These are phyloP conservation scores for Spizellomyces sp. DNA, from an alignment of 192 early-diverging fungal genomes.

Conservation along the genomic window DNA sequence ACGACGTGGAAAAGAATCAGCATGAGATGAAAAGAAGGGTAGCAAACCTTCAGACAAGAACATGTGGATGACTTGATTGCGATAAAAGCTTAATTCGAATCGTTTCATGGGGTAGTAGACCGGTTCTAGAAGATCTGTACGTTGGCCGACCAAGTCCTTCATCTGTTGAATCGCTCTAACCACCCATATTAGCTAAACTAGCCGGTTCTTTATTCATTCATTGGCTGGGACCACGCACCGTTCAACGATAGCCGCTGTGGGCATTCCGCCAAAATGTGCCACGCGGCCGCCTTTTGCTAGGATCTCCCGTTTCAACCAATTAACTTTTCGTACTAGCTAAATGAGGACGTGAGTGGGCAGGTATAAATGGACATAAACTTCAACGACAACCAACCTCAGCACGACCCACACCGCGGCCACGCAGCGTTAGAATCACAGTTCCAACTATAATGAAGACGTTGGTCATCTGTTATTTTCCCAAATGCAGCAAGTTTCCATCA, in stretches of 20 bases:
- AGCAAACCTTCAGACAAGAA: constrained; percentile 57
- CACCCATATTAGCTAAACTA: constrained; percentile 19
- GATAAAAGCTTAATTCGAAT: constrained; percentile 81
- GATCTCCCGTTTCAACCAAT: constrained; percentile 70
- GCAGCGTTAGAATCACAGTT: constrained; percentile 77
- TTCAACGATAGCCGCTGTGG: constrained; percentile 75
- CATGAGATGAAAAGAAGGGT: not conserved
- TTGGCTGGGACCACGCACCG: constrained; percentile 39
- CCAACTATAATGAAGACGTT: constrained; percentile 50
- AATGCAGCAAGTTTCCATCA: no score
- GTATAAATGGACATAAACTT: not conserved
- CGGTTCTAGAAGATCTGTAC: constrained; percentile 77
- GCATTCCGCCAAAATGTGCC: constrained; percentile 73
- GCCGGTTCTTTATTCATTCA: constrained; percentile 4
- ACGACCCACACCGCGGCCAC: constrained; percentile 69
- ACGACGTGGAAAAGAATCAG: constrained; percentile 25
- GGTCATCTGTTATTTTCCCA: constrained; percentile 1
- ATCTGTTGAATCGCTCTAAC: constrained; percentile 61
- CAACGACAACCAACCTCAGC: constrained; percentile 26
- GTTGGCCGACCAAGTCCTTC: constrained; percentile 74
- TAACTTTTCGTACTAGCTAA: constrained; percentile 72
- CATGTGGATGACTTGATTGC: constrained; percentile 76
- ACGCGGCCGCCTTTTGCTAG: constrained; percentile 72
- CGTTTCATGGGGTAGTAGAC: constrained; percentile 81
- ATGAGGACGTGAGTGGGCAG: not conserved